Percentiles rank a stretch among this genome's conserved stretches.
Conservation (phyloP, 805 yeast genomes). For the Ogataea polymorpha region DNA sequence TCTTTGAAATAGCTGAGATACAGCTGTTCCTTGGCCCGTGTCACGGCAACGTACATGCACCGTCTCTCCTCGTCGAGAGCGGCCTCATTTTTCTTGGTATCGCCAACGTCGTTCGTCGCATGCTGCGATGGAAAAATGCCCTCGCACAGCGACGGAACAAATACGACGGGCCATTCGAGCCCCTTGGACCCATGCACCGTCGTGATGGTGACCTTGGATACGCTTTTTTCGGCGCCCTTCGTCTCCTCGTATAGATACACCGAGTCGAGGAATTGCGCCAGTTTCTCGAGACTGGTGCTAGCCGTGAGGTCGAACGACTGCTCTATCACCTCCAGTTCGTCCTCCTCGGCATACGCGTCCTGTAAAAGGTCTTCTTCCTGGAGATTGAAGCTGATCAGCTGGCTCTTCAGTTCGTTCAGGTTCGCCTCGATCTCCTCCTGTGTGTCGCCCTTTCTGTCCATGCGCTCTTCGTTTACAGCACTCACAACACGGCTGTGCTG, state of each 20-base stretch:
- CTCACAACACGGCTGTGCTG: constrained; percentile 21
- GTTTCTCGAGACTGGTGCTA: constrained; percentile 22
- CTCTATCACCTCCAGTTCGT: constrained; percentile 21
- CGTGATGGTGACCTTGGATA: constrained; percentile 43
- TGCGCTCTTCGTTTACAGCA: constrained; percentile 16
- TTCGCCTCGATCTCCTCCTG: constrained; percentile 24
- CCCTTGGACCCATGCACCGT: constrained; percentile 95
- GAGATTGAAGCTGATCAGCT: constrained; percentile 26
- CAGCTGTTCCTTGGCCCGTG: constrained; percentile 63
- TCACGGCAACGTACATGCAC: constrained; percentile 82
- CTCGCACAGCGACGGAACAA: constrained; percentile 69
- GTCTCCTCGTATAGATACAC: constrained; percentile 30
- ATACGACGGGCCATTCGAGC: constrained; percentile 91
- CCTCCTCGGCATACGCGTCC: constrained; percentile 20
- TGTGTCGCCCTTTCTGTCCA: constrained; percentile 18
- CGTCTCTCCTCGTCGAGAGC: constrained; percentile 65
- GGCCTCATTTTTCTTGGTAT: constrained; percentile 46
- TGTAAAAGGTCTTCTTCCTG: constrained; percentile 23
- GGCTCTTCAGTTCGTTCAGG: constrained; percentile 28
- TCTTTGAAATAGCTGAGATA: constrained; percentile 25
- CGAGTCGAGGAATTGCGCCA: constrained; percentile 33
- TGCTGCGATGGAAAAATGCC: constrained; percentile 61
- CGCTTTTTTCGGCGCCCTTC: constrained; percentile 6
- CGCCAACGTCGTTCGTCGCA: constrained; percentile 33
- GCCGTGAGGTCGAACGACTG: constrained; percentile 10